Evolutionary conservation across 2,329 filamentous ascomycete species (phyloP).

Genomic region (Alternaria sp.): DNA sequence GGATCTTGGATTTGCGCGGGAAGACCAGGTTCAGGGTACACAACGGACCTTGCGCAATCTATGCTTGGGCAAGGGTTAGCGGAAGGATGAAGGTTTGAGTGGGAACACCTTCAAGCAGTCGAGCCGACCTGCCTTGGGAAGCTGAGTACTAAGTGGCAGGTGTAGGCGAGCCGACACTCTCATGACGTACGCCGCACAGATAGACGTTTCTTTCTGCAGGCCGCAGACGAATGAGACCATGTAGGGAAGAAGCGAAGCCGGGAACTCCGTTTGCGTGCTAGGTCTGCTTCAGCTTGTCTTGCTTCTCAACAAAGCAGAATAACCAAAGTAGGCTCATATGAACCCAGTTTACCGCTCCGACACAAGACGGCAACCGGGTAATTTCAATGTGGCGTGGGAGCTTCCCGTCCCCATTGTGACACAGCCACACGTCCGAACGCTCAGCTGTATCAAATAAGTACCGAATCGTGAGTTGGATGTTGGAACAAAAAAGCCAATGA

Average conservation of each 20-base stretch:
- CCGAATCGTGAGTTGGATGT: not conserved
- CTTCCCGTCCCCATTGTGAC: not conserved
- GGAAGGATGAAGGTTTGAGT: constrained; percentile 4
- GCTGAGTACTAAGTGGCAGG: not conserved
- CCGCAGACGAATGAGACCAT: not conserved
- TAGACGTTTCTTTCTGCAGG: not conserved
- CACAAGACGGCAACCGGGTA: not conserved
- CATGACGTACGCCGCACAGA: not conserved
- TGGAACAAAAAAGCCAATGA: not conserved
- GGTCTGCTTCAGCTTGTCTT: constrained; percentile 2
- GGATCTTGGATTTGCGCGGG: constrained; percentile 21
- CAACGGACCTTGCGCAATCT: constrained; percentile 14
- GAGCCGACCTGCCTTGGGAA: constrained; percentile 4
- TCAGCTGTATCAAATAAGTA: not conserved
- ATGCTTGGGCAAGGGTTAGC: constrained; percentile 15
- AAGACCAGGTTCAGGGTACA: constrained; percentile 22
- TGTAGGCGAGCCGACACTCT: constrained; percentile 2
- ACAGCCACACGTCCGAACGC: not conserved
- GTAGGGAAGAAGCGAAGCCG: not conserved
- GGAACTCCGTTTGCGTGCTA: constrained; percentile 3
- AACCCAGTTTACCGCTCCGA: not conserved
- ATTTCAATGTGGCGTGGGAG: not conserved
- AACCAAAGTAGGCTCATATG: not conserved
- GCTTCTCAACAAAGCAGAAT: constrained; percentile 11
- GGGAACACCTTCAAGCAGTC: constrained; percentile 2